These are phyloP conservation scores for Saraca asoca DNA, from an alignment of 331 rosid species.

Conservation along the genomic window DNA sequence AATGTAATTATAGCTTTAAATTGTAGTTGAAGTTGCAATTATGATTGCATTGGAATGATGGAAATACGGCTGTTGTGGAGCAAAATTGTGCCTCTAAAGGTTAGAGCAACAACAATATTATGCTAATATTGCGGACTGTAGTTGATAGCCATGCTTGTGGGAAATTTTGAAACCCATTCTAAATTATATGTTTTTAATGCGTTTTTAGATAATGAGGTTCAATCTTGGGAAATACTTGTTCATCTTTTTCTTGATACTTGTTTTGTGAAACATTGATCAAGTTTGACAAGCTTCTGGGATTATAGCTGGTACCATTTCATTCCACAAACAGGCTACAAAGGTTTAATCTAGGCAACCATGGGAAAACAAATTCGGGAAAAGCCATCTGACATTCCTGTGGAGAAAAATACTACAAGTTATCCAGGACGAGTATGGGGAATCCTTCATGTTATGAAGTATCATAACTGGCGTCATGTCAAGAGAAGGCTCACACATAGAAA, in stretches of 20 bases:
- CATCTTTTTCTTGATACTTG: conserved; percentile 15
- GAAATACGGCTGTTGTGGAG: too few relatives aligned
- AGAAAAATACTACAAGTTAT: conserved; percentile 19
- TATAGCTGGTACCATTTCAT: conserved; percentile 12
- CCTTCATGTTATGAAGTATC: conserved; percentile 59
- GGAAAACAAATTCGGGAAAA: conserved; percentile 40
- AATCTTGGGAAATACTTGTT: conserved; percentile 13
- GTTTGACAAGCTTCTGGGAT: conserved; percentile 34
- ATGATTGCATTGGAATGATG: too few relatives aligned
- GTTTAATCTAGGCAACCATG: conserved; percentile 41
- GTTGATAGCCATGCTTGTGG: background rate
- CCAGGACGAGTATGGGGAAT: conserved; percentile 62
- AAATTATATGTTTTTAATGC: background rate
- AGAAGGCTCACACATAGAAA: conserved; percentile 46
- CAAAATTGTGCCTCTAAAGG: too few relatives aligned
- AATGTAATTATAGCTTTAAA: too few relatives aligned
- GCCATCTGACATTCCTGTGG: conserved; percentile 14
- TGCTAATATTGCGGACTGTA: too few relatives aligned
- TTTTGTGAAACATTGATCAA: conserved; percentile 22
- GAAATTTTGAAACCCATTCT: background rate
- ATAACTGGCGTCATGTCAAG: conserved; percentile 66
- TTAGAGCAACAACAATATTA: too few relatives aligned
- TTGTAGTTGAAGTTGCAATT: too few relatives aligned
- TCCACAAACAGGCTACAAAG: background rate
- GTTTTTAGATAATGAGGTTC: background rate